These are phyloP conservation scores for Gossypium laxum DNA, from an alignment of 441 rosid genomes.

Conservation along the genomic window DNA sequence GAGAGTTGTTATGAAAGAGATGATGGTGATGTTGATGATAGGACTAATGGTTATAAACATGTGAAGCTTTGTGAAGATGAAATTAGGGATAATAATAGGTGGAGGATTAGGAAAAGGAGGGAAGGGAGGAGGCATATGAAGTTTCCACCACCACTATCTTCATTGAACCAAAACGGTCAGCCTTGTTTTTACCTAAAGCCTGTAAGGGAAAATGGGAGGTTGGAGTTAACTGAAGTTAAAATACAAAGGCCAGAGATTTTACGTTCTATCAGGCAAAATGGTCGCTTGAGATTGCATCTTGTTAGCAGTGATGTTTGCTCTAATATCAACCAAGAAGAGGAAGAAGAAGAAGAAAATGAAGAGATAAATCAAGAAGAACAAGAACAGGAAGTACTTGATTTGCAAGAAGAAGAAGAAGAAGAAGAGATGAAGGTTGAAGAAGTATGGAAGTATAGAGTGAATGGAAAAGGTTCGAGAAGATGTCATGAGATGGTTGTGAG, in stretches of 20 bases:
- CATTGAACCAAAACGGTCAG: conserved; percentile 47
- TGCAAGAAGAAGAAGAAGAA: conserved; percentile 7
- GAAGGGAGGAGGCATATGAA: conserved; percentile 21
- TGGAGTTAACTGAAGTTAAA: conserved; percentile 53
- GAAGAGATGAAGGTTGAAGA: conserved; percentile 5
- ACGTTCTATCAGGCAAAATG: conserved; percentile 42
- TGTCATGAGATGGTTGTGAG: conserved; percentile 29
- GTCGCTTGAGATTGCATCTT: conserved; percentile 57
- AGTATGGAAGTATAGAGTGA: conserved; percentile 25
- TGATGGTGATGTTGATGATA: conserved; percentile 16
- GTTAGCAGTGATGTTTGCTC: conserved; percentile 16
- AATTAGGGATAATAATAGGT: background rate
- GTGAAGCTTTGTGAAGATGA: background rate
- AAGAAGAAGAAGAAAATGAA: conserved; percentile 13
- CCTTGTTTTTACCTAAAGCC: conserved; percentile 50
- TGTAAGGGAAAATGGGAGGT: conserved; percentile 57
- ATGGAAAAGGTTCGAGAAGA: conserved; percentile 36
- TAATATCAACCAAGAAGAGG: conserved; percentile 12
- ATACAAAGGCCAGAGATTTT: conserved; percentile 50
- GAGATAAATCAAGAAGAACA: conserved; percentile 8
- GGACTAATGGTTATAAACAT: background rate
- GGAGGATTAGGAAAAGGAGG: conserved; percentile 13
- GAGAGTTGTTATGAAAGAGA: conserved; percentile 66
- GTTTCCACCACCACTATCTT: conserved; percentile 57
- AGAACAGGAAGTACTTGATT: background rate